Evolutionary conservation across 1,284 basidiomycete genomes (phyloP), one percentile per base, ranked within the genome.

Genomic region (Leccinum subrobustum): DNA sequence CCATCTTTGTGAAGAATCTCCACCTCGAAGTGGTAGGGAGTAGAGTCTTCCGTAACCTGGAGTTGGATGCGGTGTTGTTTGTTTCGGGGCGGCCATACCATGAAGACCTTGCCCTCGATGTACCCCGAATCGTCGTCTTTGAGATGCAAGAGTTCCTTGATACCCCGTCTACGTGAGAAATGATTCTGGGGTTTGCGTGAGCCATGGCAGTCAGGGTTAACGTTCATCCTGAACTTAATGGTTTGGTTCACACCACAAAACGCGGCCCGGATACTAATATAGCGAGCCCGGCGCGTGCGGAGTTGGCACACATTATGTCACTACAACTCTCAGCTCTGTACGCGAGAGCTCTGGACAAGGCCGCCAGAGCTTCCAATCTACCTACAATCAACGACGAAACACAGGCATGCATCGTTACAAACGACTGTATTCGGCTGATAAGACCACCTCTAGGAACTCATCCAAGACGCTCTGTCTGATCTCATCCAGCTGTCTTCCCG

Each of bases 401-500:
- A 6, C 84, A 87, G 75, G 84, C 80, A 68, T 59, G 65, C 18
- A 11, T 58, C 1, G 12, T 52, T 8, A 12, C 25, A 60, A 60
- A 7, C 20, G 54, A 29, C 12, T 33, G 12, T 29, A 51, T 57
- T 33, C 59, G 33, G 54, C 64, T 67, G 53, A 74, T 39, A 54
- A 52, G 57, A 54, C 50, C 52, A 20, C 53, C 18, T 59, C 16
- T 63, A 92, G 90, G 80, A 85, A 65, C 71, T 91, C 61, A 73
- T 91, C 42, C 77, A 78, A 56, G 79, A 81, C 52, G 78, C 83
- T 25, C 69, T 87, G 48, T 70, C 72, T 8, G 85, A 90, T 74
- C 76, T 91, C 23, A 74, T 75, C 27, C 74, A 75, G 37, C 71
- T 90, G 33, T 74, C 79, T 57, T 74, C 78, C 29, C 81, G 83